Base-by-base conservation (phyloP, 2,329 filamentous ascomycete species). In the Exophiala phaeomuriformis region DNA sequence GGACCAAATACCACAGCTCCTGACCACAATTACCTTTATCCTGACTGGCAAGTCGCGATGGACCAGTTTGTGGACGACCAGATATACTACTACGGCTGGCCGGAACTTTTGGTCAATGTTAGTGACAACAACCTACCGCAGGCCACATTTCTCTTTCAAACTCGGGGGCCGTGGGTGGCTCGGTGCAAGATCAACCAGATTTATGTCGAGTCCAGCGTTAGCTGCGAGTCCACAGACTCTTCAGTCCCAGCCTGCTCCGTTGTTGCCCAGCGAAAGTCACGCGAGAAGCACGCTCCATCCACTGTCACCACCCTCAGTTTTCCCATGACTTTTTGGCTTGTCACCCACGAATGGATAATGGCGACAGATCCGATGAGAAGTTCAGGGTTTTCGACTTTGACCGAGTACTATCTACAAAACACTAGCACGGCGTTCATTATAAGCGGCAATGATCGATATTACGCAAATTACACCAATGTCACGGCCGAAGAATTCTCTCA, bases 331-430 rank as follows among this genome's bases (percentile, higher is more conserved):
- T 58, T 58, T 42, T 19, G 35, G 4, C 47, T 35, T 7, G 12
- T 58, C 29, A 30, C 44, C 3, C n/a, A 35, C 12, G 19, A 45
- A 12, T 58, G 55, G 55, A 55, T 58, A 30, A 36, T 55, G 40
- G 55, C 55, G 27, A 58, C 55, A 39, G 55, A 55, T 43, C 48
- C 51, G 12, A 19, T 55, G 12, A 5, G 29, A 5, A 58, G 55
- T 19, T 52, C 48, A 1, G 55, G 51, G 7, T 58, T 52, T 42
- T 58, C 55, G 12, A 52, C 52, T 12, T 35, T 58, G 32, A 52
- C 33, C 27, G 55, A 58, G 36, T 58, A 58, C 36, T 58, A 58
- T 44, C 52, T 58, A 5, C 55, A 58, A 33, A 58, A 58, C 31
- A 58, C 55, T 5, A 49, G 32, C 1, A 49, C 55, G 2, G 33